These are phyloP conservation scores for Pseudognaphalium luteoalbum DNA, from an alignment of 129 eudicot genomes.

Conservation along the genomic window DNA sequence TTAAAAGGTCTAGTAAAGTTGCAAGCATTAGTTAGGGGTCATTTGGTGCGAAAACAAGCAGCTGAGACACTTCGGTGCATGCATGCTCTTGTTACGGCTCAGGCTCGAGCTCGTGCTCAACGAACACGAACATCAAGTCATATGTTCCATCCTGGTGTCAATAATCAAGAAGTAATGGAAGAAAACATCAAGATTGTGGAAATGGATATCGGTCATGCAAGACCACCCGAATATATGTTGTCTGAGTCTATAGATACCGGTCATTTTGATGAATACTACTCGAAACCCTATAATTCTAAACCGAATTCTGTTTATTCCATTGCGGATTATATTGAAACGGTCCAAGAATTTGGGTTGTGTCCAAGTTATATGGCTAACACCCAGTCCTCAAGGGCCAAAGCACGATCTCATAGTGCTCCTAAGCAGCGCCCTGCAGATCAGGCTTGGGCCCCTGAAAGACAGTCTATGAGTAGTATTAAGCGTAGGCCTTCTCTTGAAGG, in stretches of 20 bases:
- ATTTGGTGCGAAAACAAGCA: conserved; percentile 79
- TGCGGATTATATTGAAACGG: conserved; percentile 52
- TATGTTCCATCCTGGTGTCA: conserved; percentile 16
- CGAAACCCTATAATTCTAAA: conserved; percentile 47
- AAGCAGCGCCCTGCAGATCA: conserved; percentile 62
- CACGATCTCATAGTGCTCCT: conserved; percentile 80
- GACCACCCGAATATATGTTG: conserved; percentile 40
- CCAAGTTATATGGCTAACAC: conserved; percentile 95
- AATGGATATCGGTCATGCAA: conserved; percentile 61
- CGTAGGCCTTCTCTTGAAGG: conserved; percentile 72
- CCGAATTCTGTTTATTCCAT: conserved; percentile 43
- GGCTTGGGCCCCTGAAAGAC: conserved; percentile 45
- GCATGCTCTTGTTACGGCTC: conserved; percentile 76
- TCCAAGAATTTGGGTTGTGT: conserved; percentile 41
- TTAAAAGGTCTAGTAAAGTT: conserved; percentile 84
- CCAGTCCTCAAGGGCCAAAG: conserved; percentile 79
- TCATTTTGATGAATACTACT: conserved; percentile 51
- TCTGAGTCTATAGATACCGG: conserved; percentile 52
- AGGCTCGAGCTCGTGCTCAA: conserved; percentile 76
- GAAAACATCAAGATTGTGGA: conserved; percentile 88
- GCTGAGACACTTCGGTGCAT: conserved; percentile 77
- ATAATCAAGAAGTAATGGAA: conserved; percentile 46
- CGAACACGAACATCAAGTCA: conserved; percentile 42
- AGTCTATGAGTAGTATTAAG: conserved; percentile 38
- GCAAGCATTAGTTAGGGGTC: conserved; percentile 90